Base-by-base conservation (phyloP, 2,329 filamentous ascomycete genomes). In the Penicillium sp. region DNA sequence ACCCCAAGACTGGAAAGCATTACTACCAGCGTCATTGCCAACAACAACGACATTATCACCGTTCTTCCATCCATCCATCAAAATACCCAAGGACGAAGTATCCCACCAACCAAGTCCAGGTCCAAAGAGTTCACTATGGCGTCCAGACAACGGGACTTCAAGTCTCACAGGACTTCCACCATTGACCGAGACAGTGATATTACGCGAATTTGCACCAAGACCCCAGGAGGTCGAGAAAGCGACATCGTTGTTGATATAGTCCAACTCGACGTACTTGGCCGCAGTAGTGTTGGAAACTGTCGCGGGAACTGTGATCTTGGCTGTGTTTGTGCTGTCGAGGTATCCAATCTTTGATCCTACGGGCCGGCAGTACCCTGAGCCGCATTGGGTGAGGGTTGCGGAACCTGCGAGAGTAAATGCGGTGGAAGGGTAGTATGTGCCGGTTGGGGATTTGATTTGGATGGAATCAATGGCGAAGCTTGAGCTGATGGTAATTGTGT, bases 191-290 rank as follows among this genome's bases (percentile, higher is more conserved):
- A 86, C 71, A 0, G 83, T 83, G 68, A 84, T 76, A 58, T 85
- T 85, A 0, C 83, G 73, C 0, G 82, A 80, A 65, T 85, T 86
- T 0, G 79, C 76, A 0, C 81, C 83, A 64, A 70, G 78, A 0
- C 66, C 77, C 74, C 82, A 84, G 0, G 80, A 73, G 0, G 74
- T 77, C 1, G 70, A 70, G 17, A 83, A 77, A 0, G 79, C 76
- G 12, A 84, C 75, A 9, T 85, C 83, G 63, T 85, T 84, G 72
- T 85, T 85, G 70, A 84, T 81, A 50, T 80, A 85, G 66, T 84
- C 81, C 13, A 85, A 70, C 0, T 80, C 81, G 0, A 85, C 61
- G 35, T 82, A 77, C 61, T 80, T 78, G 3, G 66, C 22, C 3
- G 19, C n/a, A 0, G 60, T 47, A 10, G n/a, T 35, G 12, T 12